Percentiles rank a stretch among this genome's conserved stretches.
Conservation (phyloP, 768 basidiomycete species). For the Paxillus involutus region DNA sequence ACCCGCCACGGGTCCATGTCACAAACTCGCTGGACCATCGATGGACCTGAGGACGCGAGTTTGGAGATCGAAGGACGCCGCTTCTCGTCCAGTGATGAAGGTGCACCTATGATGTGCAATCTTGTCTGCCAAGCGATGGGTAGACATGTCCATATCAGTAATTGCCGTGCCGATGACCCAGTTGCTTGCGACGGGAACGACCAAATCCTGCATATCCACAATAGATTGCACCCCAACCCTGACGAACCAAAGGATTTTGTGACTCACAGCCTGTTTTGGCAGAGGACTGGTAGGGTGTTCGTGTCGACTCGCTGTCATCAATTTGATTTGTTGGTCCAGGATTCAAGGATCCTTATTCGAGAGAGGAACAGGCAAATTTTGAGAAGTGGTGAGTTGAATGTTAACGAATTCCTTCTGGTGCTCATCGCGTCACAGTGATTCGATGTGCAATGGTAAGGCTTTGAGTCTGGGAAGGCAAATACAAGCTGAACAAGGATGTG, state of each 20-base stretch:
- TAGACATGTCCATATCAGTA: slow-evolving; percentile 56
- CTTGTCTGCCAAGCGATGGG: slow-evolving; percentile 55
- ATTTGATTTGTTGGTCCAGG: slow-evolving; percentile 31
- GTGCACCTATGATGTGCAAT: slow-evolving; percentile 65
- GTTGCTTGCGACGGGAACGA: slow-evolving; percentile 37
- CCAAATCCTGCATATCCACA: slow-evolving; percentile 47
- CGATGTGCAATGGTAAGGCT: slow-evolving; percentile 47
- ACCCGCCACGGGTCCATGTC: slow-evolving; percentile 68
- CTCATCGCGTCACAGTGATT: slow-evolving; percentile 36
- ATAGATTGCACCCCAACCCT: slow-evolving; percentile 46
- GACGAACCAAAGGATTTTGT: slow-evolving; percentile 51
- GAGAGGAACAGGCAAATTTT: slow-evolving; percentile 55
- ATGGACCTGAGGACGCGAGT: slow-evolving; percentile 47
- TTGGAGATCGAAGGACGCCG: slow-evolving; percentile 56
- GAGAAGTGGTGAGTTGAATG: slow-evolving; percentile 45
- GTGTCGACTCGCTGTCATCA: not conserved
- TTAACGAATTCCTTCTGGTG: not conserved
- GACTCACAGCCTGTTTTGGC: slow-evolving; percentile 56
- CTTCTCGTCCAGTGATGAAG: slow-evolving; percentile 53
- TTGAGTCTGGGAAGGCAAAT: not conserved
- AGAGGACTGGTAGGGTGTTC: slow-evolving; percentile 45
- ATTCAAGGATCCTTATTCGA: slow-evolving; percentile 64
- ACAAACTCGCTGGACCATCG: slow-evolving; percentile 53
- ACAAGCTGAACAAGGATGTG: not conserved
- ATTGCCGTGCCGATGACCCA: slow-evolving; percentile 44